A percentile compares a stretch with the other conserved stretches of the same genome.
phyloP scores from a whole-genome alignment of 306 rosid species.

The Quercus engelmannii region DNA sequence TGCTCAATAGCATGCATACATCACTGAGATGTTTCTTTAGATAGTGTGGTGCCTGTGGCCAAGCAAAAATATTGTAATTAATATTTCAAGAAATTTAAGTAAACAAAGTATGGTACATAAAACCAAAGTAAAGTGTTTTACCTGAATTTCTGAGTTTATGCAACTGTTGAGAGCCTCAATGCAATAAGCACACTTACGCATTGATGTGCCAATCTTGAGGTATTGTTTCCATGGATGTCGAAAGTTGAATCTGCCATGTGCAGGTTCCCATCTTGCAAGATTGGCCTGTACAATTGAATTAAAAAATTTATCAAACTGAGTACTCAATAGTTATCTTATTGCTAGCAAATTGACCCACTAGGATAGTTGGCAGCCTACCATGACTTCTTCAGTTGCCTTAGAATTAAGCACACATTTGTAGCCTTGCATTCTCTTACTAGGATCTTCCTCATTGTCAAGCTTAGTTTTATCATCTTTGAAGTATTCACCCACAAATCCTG shows the following conservation, averaged over 20 bases:
- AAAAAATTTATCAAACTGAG: neutral
- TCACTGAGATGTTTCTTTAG: constrained; percentile 28
- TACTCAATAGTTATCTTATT: neutral
- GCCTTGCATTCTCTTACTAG: constrained; percentile 16
- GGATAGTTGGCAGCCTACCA: constrained; percentile 24
- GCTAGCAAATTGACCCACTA: neutral
- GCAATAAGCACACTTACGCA: constrained; percentile 48
- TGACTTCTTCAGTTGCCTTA: constrained; percentile 38
- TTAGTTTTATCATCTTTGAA: constrained; percentile 4
- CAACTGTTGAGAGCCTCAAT: constrained; percentile 49
- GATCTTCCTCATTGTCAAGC: constrained; percentile 2
- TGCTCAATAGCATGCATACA: constrained; percentile 29
- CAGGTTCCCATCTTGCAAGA: constrained; percentile 53
- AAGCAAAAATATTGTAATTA: neutral
- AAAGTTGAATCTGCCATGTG: constrained; percentile 45
- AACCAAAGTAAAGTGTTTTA: neutral
- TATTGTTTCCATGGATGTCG: constrained; percentile 50
- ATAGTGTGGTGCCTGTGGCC: constrained; percentile 32
- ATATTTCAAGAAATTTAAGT: neutral
- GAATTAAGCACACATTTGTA: constrained; percentile 39
- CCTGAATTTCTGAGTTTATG: constrained; percentile 30
- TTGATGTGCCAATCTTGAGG: constrained; percentile 34
- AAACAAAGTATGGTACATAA: neutral
- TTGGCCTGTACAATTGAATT: constrained; percentile 28
- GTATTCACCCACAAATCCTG: constrained; percentile 28